Conservation (phyloP, 2,329 filamentous ascomycete species). For the Colletotrichum sp. region DNA sequence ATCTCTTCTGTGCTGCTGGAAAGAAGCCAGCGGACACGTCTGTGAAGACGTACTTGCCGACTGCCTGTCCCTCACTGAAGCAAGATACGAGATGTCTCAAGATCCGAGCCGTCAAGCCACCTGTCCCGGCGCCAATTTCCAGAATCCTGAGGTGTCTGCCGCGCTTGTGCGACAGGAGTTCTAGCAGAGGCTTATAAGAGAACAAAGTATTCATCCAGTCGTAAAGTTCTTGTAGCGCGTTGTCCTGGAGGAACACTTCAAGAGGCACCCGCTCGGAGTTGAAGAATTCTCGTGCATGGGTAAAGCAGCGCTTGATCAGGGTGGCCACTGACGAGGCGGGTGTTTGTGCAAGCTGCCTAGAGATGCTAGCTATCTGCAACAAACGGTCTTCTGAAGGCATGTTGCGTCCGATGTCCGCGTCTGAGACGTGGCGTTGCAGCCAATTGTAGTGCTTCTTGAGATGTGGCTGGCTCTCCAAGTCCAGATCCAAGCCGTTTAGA, state of each 20-base stretch:
- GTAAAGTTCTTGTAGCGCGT: slow-evolving; percentile 1
- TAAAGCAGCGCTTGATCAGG: slow-evolving; percentile 5
- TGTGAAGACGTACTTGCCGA: slow-evolving; percentile 27
- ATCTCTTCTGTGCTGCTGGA: slow-evolving; percentile 13
- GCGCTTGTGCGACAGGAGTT: not conserved
- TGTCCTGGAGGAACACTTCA: not conserved
- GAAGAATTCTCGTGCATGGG: not conserved
- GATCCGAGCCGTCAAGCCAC: slow-evolving; percentile 1
- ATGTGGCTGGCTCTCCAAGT: not conserved
- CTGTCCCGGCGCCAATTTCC: slow-evolving; percentile 17
- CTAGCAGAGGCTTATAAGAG: not conserved
- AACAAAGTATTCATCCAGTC: slow-evolving; percentile 17
- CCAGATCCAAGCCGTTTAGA: not conserved
- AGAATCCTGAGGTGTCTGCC: slow-evolving; percentile 37
- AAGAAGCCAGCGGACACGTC: slow-evolving; percentile 28
- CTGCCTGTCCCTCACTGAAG: slow-evolving; percentile 12
- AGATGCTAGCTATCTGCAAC: not conserved
- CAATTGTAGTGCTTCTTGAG: not conserved
- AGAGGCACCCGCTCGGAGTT: not conserved
- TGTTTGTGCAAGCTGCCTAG: not conserved
- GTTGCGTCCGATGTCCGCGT: rapidly evolving
- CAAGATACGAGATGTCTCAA: not conserved
- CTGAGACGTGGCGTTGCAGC: not conserved
- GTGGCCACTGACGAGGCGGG: not conserved
- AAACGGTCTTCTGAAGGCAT: not conserved